These are phyloP conservation scores for Hibiscus mutabilis DNA, from an alignment of 345 rosid species.

Conservation along the genomic window DNA sequence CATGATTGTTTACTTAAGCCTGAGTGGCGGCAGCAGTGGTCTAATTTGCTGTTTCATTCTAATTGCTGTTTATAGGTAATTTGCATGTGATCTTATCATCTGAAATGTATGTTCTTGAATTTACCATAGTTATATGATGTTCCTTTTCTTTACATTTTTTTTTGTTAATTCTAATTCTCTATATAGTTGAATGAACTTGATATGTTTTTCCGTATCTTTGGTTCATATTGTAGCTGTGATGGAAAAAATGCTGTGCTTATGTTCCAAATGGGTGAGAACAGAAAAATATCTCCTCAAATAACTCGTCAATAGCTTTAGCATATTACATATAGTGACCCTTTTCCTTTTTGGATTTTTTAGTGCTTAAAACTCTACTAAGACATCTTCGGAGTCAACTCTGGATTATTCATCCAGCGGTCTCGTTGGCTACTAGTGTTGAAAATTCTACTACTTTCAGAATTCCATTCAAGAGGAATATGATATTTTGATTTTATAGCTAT, in stretches of 20 bases:
- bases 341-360: too few relatives aligned
- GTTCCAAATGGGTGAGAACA: neutral
- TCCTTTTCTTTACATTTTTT: neutral
- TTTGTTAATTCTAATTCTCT: neutral
- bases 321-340: too few relatives aligned
- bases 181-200: neutral
- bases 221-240: neutral
- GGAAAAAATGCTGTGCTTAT: neutral
- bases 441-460: too few relatives aligned
- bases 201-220: neutral
- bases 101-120: neutral
- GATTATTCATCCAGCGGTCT: too few relatives aligned
- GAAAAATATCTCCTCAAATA: neutral
- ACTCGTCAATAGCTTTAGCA: neutral
- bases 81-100: too few relatives aligned
- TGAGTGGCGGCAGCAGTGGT: neutral
- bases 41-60: neutral
- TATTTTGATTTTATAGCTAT: too few relatives aligned
- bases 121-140: neutral
- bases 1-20: neutral
- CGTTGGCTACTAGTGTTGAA: too few relatives aligned
- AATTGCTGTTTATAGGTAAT: too few relatives aligned
- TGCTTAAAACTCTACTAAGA: too few relatives aligned
- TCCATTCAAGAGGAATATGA: too few relatives aligned
- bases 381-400: too few relatives aligned